These are phyloP conservation scores for Colletotrichum tropicale DNA, from an alignment of 2,329 filamentous ascomycete genomes.

Conservation along the genomic window DNA sequence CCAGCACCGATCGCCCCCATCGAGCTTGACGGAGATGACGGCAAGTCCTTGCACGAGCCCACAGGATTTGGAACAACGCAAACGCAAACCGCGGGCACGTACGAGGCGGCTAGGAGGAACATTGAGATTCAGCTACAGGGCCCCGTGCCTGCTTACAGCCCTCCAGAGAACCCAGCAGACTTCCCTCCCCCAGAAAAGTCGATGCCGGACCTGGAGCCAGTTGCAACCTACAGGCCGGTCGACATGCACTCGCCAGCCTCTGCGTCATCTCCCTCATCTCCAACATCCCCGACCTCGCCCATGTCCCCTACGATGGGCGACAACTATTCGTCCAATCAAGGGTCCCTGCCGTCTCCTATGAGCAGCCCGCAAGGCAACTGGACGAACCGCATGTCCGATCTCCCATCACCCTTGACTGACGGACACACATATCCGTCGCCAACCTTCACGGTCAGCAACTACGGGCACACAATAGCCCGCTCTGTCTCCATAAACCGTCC, in stretches of 20 bases:
- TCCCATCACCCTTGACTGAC: constrained; percentile 46
- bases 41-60: constrained; percentile 39
- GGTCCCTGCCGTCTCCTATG: constrained; percentile 52
- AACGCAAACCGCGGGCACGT: constrained; percentile 46
- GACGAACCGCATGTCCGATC: constrained; percentile 38
- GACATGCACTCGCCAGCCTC: constrained; percentile 33
- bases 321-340: constrained; percentile 41
- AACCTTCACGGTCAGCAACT: constrained; percentile 27
- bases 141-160: constrained; percentile 53
- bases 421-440: constrained; percentile 18
- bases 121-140: constrained; percentile 56
- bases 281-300: constrained; percentile 25
- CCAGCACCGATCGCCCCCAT: constrained; percentile 49
- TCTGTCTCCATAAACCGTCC: constrained; percentile 6
- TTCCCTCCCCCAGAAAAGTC: constrained; percentile 34
- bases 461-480: not conserved
- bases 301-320: constrained; percentile 29
- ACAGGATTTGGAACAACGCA: constrained; percentile 46
- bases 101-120: constrained; percentile 56
- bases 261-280: constrained; percentile 29
- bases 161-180: constrained; percentile 34
- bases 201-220: constrained; percentile 34
- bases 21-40: constrained; percentile 51
- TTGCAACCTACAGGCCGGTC: constrained; percentile 37
- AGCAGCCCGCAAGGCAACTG: constrained; percentile 52